Percentiles rank a stretch among this genome's conserved stretches.
Conservation (phyloP, 2,329 filamentous ascomycete species). For the Ophiosphaerella herpotricha region DNA sequence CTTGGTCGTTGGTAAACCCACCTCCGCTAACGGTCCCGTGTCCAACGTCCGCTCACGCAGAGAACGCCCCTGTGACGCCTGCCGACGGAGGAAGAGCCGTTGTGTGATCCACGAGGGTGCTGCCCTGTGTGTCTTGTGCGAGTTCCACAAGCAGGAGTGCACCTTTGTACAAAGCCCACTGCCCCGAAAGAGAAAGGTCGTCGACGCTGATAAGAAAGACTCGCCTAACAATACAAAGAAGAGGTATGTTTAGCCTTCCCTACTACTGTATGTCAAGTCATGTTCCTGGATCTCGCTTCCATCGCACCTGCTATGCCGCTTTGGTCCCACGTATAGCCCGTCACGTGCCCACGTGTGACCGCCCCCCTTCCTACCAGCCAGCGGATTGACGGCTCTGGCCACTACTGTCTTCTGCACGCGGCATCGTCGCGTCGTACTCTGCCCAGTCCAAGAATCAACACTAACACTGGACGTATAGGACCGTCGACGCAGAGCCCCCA, state of each 20-base stretch:
- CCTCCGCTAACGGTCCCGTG: slow-evolving; percentile 38
- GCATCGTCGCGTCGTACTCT: slow-evolving; percentile 1
- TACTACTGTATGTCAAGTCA: slow-evolving; percentile 13
- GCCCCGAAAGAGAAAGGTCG: slow-evolving; percentile 78
- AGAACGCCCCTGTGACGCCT: slow-evolving; percentile 64
- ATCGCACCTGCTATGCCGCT: slow-evolving; percentile 8
- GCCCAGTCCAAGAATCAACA: slow-evolving; percentile 10
- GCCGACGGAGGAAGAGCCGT: slow-evolving; percentile 72
- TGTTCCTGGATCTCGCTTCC: slow-evolving; percentile 13
- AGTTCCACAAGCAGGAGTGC: slow-evolving; percentile 77
- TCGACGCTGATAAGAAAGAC: slow-evolving; percentile 65
- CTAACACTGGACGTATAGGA: slow-evolving; percentile 38
- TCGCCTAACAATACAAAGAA: slow-evolving; percentile 62
- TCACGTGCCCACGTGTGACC: slow-evolving; percentile 30
- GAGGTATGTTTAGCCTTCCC: slow-evolving; percentile 62
- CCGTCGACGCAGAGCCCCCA: slow-evolving; percentile 47
- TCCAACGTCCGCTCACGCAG: slow-evolving; percentile 47
- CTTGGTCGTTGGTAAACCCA: slow-evolving; percentile 45
- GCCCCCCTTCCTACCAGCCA: not conserved
- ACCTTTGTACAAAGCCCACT: slow-evolving; percentile 77
- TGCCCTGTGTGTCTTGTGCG: slow-evolving; percentile 73
- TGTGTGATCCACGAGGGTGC: slow-evolving; percentile 81
- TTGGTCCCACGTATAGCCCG: slow-evolving; percentile 4
- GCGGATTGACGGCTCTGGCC: not conserved
- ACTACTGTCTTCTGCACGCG: not conserved